Evolutionary conservation across 225 moss, liverwort and hornwort genomes (phyloP), one percentile per base, ranked within the genome.

Genomic region (Antitrichia curtipendula): DNA sequence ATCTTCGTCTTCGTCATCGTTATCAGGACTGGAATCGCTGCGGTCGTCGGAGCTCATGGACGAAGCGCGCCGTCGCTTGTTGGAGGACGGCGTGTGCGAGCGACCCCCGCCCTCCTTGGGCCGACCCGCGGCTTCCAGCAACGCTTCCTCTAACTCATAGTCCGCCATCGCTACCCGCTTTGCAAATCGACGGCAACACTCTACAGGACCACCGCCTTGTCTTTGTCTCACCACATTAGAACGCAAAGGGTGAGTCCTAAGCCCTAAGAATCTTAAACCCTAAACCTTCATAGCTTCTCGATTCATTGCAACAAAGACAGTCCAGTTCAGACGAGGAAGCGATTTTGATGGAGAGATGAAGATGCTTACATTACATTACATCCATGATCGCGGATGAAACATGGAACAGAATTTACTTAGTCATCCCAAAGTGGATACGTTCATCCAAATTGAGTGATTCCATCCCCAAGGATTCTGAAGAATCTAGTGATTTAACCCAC

Each of bases 121-220:
- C 65, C 99, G 89, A 27, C 97, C 99, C 59, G 99, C 97, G 58
- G 96, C 97, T 86, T 99, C 99, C 87, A 99, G 92, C 92, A 99
- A 90, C 91, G 97, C 95, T 47, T 97, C 99, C 75, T 99, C 96
- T 20, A 99, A 91, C 56, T 95, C 95, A 58, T 93, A 93, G 85
- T 97, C 97, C 90, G 94, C 95, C 97, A 96, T 97, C 78, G 87
- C 84, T 89, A 40, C 83, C 58, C 25, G 78, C 34, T 83, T 74
- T 47, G 28, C 45, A 47, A 88, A 80, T 82, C 91, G 20, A 71
- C 20, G 58, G 66, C 63, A 79, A 69, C 16, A 19, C 24, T 13
- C 27, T 19, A 32, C 22, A 21, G 8, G 43, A 62, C 43, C 69
- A 68, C 78, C 49, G 10, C 71, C 25, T n/a, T 19, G 21, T 49